Evolutionary conservation across 495 filamentous ascomycete genomes (phyloP).

Genomic region (Neurospora tetrasperma): DNA sequence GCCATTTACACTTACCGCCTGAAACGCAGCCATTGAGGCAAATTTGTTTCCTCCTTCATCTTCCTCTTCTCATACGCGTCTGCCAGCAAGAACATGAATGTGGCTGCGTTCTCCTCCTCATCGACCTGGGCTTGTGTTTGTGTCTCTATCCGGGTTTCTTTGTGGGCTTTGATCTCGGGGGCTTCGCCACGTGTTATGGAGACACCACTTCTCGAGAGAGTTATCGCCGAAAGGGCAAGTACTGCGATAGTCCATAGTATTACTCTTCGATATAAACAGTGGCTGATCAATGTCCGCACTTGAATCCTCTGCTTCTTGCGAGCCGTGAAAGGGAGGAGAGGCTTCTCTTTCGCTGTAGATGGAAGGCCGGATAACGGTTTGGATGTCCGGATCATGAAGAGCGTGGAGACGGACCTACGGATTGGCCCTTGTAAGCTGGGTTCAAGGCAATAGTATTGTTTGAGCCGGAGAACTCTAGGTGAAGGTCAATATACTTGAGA

Average conservation of each 20-base stretch:
- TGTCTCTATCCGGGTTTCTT: not conserved
- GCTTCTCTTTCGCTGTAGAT: conserved; percentile 11
- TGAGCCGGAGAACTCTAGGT: not conserved
- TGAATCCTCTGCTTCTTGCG: conserved; percentile 11
- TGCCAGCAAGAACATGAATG: conserved; percentile 2
- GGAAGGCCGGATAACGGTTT: conserved; percentile 8
- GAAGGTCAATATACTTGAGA: not conserved
- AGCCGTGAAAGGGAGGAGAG: conserved; percentile 6
- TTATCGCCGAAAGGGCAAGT: conserved; percentile 20
- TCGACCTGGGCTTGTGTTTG: not conserved
- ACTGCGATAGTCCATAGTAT: conserved; percentile 28
- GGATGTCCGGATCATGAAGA: conserved; percentile 5
- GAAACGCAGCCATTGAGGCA: conserved; percentile 32
- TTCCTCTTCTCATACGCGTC: not conserved
- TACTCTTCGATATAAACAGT: conserved; percentile 34
- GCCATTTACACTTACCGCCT: conserved; percentile 27
- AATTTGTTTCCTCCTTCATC: conserved; percentile 11
- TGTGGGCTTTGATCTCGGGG: not conserved
- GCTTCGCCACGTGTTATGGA: conserved; percentile 9
- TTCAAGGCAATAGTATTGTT: not conserved
- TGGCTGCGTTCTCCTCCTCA: not conserved
- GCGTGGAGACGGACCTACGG: not conserved
- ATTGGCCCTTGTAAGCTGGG: not conserved
- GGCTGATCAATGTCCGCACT: conserved; percentile 25
- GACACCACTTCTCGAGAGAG: conserved; percentile 15